Evolutionary conservation across 2,329 filamentous ascomycete genomes (phyloP), one percentile per base, ranked within the genome.

Genomic region (Mariannaea elegans): DNA sequence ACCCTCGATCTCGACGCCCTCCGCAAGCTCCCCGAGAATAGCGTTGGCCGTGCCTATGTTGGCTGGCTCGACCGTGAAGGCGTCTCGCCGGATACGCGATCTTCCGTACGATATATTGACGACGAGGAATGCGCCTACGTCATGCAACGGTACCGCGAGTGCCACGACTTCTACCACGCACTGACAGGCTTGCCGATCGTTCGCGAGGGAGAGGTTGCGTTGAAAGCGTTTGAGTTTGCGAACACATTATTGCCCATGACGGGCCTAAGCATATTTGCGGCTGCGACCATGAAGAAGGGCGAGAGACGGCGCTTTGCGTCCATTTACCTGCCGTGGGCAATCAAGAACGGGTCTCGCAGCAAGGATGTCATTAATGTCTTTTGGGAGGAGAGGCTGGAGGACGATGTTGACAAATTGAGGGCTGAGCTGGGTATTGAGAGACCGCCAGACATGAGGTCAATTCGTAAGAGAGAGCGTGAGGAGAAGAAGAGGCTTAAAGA

Each of bases 201-300:
- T 64, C 86, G 93, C n/a, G 95, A 99, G 80, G 95, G 95, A 23
- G 95, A 99, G 81, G 86, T 99, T 12, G 95, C 94, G n/a, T 84
- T 99, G 67, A 99, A 99, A 79, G 93, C 94, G 0, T 97, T 99
- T 68, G 95, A 99, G 80, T 99, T 97, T 75, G 88, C 93, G 23
- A 99, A 98, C 73, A 98, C 94, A 1, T 78, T 96, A 31, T 80
- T 99, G 54, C 95, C 95, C 0, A 99, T 99, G 95, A 97, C 95
- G 8, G 95, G 92, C 0, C 76, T 99, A 65, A 93, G 90, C 72
- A 82, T 96, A 51, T 87, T 94, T 59, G 93, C 94, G 2, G 92
- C 97, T 23, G 90, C 93, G 44, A 95, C 94, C 8, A 83, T 96
- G 70, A 97, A 97, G 78, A 78, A 90, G 16, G 88, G 90, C 5